phyloP scores from a whole-genome alignment of 257 asterid genomes.

The Catharanthus roseus region DNA sequence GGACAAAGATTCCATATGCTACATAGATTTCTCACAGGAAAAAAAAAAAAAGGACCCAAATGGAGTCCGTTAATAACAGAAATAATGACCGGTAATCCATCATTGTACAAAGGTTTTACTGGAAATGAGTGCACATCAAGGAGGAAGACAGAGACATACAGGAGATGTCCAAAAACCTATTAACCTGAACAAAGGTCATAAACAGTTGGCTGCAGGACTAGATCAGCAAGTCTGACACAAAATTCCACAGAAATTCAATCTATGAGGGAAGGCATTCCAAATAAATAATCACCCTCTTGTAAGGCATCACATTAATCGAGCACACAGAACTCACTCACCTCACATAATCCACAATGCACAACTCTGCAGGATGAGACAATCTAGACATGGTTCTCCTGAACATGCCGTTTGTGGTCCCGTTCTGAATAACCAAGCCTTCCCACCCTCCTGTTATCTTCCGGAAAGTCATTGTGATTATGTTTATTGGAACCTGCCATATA shows the following conservation, averaged over 20 bases:
- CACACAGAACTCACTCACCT: background rate
- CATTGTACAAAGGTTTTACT: background rate
- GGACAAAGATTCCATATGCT: background rate
- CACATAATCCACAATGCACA: background rate
- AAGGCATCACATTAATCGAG: background rate
- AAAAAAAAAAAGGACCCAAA: background rate
- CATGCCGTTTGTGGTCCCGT: conserved; percentile 65
- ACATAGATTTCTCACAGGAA: background rate
- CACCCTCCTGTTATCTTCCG: conserved; percentile 49
- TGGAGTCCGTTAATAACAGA: background rate
- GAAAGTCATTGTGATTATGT: conserved; percentile 30
- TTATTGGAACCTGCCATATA: conserved; percentile 22
- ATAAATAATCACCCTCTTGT: background rate
- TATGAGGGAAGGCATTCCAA: background rate
- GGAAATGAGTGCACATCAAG: background rate
- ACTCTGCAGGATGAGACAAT: background rate
- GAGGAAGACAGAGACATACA: background rate
- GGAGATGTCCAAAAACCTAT: background rate
- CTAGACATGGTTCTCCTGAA: conserved; percentile 63
- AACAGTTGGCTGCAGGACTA: background rate
- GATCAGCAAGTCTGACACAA: background rate
- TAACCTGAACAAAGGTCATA: background rate
- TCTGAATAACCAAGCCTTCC: conserved; percentile 66
- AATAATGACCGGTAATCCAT: conserved; percentile 1
- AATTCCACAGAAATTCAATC: background rate